Percentiles rank a stretch among this genome's conserved stretches.
Evolutionary conservation across 805 yeast species (phyloP).

Genomic region (Lachancea thermotolerans): DNA sequence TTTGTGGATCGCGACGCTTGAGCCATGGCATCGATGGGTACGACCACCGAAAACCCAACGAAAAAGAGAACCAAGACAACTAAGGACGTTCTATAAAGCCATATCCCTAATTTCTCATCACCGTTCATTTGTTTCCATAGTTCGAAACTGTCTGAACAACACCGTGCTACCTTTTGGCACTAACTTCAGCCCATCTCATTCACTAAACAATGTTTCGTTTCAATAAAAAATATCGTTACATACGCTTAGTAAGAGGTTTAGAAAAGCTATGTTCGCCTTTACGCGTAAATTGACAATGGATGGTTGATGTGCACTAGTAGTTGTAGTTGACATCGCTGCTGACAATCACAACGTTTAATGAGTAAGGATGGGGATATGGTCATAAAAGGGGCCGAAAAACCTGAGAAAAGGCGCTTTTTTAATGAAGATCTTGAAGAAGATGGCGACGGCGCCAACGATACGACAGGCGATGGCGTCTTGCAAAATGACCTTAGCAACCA

Average conservation of each 20-base stretch:
- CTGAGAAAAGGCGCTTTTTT: constrained; percentile 22
- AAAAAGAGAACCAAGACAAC: constrained; percentile 34
- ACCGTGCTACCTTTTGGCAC: background rate
- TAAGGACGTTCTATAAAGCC: constrained; percentile 12
- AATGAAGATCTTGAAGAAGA: constrained; percentile 24
- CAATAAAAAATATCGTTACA: too few species aligned
- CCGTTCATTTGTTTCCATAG: background rate
- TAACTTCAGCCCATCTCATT: background rate
- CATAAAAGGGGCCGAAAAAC: background rate
- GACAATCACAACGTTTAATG: background rate
- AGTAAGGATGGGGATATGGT: background rate
- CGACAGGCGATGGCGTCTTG: background rate
- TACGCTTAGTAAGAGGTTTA: too few species aligned
- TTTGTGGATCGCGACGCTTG: constrained; percentile 47
- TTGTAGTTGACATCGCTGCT: background rate
- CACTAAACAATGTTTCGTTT: background rate
- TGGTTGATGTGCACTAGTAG: background rate
- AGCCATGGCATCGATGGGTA: constrained; percentile 74
- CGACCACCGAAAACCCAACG: constrained; percentile 56
- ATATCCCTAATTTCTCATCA: background rate
- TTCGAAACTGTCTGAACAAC: background rate
- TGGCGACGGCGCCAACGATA: background rate
- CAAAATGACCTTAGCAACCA: constrained; percentile 3
- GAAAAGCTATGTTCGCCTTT: background rate
- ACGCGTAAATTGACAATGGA: background rate